Evolutionary conservation across 1,284 basidiomycete genomes (phyloP).

Genomic region (Ustilago shanxiensis): DNA sequence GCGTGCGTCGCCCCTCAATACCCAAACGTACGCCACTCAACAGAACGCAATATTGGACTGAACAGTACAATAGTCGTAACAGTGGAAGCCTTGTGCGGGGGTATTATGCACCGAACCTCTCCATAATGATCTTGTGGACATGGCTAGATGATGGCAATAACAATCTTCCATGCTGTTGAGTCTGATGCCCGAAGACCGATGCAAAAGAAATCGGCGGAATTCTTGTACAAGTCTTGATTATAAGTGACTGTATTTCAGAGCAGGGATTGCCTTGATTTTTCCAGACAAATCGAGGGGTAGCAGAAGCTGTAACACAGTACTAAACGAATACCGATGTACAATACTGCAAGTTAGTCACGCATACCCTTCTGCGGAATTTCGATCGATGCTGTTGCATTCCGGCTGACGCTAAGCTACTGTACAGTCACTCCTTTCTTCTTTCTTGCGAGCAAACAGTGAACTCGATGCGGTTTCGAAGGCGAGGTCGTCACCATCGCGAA

Average conservation of each 20-base stretch:
- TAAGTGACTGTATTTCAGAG: too few relatives aligned
- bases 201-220: not conserved
- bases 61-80: not conserved
- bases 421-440: not conserved
- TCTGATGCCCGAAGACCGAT: not conserved
- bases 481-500: constrained; percentile 2
- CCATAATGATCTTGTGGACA: too few relatives aligned
- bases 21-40: not conserved
- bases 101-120: too few relatives aligned
- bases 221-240: too few relatives aligned
- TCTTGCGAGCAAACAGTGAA: not conserved
- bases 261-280: not conserved
- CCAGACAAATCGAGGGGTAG: not conserved
- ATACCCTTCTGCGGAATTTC: constrained; percentile 6
- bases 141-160: not conserved
- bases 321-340: too few relatives aligned
- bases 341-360: too few relatives aligned
- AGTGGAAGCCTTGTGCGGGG: not conserved
- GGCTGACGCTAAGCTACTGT: not conserved
- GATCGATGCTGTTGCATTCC: constrained; percentile 16
- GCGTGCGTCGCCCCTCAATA: not conserved
- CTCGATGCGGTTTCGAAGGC: not conserved
- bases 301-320: too few relatives aligned
- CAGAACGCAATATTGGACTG: too few relatives aligned
- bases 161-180: not conserved